phyloP scores from a whole-genome alignment of 2,329 filamentous ascomycete genomes.

The Pseudonectria buxi region DNA sequence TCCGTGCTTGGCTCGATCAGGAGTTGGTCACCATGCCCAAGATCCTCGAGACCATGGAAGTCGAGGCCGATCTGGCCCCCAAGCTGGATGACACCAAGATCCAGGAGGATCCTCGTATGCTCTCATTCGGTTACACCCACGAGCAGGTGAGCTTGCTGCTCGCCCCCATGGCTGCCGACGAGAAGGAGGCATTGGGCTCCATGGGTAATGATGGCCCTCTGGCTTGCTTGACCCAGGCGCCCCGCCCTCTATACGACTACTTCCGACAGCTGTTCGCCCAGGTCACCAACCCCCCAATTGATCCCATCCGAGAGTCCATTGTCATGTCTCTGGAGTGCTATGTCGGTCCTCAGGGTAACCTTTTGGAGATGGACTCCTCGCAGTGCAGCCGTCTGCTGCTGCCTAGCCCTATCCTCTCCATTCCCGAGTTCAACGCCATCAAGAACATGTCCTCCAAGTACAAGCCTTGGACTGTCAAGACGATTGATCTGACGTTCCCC shows the following conservation, averaged over 20 bases:
- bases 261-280: constrained; percentile 97
- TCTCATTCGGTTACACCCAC: constrained; percentile 88
- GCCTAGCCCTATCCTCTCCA: constrained; percentile 81
- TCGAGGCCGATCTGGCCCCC: constrained; percentile 56
- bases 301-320: constrained; percentile 93
- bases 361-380: constrained; percentile 85
- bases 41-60: constrained; percentile 57
- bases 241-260: constrained; percentile 87
- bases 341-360: constrained; percentile 89
- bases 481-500: constrained; percentile 88
- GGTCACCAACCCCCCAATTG: constrained; percentile 95
- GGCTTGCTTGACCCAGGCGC: constrained; percentile 83
- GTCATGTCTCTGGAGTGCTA: constrained; percentile 98
- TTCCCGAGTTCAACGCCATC: constrained; percentile 84
- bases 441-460: constrained; percentile 68
- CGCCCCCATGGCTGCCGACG: constrained; percentile 93
- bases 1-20: constrained; percentile 79
- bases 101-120: constrained; percentile 77
- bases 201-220: constrained; percentile 97
- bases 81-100: constrained; percentile 63
- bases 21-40: constrained; percentile 76
- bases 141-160: constrained; percentile 91
- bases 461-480: constrained; percentile 78
- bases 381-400: constrained; percentile 83
- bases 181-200: constrained; percentile 92